Percentiles rank a stretch among this genome's conserved stretches.
Conservation (phyloP, 805 yeast species). For the Monosporozyma yasuniensis region DNA sequence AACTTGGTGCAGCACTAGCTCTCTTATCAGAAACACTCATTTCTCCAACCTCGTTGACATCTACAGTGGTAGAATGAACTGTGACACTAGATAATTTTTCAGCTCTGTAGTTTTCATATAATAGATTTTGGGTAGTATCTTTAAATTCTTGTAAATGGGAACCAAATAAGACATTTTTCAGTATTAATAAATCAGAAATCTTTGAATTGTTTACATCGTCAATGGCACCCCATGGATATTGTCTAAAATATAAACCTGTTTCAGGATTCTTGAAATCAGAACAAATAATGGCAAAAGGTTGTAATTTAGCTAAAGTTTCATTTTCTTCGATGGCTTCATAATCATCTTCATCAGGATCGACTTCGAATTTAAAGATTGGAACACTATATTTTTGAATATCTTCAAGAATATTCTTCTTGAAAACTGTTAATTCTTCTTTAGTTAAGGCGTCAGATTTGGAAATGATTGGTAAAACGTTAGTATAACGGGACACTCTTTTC, state of each 20-base stretch:
- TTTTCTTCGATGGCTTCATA: slow-evolving; percentile 62
- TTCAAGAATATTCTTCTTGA: slow-evolving; percentile 49
- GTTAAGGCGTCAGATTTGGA: slow-evolving; percentile 69
- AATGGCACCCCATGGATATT: slow-evolving; percentile 64
- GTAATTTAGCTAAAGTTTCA: slow-evolving; percentile 48
- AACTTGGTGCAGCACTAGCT: slow-evolving; percentile 29
- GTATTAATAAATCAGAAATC: slow-evolving; percentile 44
- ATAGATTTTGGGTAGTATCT: slow-evolving; percentile 66
- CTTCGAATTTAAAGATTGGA: slow-evolving; percentile 64
- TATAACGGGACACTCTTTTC: slow-evolving; percentile 62
- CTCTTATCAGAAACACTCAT: slow-evolving; percentile 10
- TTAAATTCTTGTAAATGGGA: slow-evolving; percentile 77
- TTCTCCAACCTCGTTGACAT: background rate
- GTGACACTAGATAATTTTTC: slow-evolving; percentile 60
- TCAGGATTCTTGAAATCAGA: slow-evolving; percentile 47
- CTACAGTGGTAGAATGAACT: slow-evolving; percentile 3
- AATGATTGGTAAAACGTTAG: slow-evolving; percentile 64
- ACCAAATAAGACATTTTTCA: slow-evolving; percentile 67
- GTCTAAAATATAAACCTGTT: slow-evolving; percentile 53
- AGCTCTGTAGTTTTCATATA: slow-evolving; percentile 74
- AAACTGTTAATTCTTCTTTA: slow-evolving; percentile 43
- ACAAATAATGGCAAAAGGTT: slow-evolving; percentile 67
- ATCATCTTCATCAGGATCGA: slow-evolving; percentile 67
- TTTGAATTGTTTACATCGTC: slow-evolving; percentile 41
- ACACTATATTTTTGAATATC: slow-evolving; percentile 63